phyloP scores from a whole-genome alignment of 2,329 filamentous ascomycete genomes.

The Clonostachys solani region DNA sequence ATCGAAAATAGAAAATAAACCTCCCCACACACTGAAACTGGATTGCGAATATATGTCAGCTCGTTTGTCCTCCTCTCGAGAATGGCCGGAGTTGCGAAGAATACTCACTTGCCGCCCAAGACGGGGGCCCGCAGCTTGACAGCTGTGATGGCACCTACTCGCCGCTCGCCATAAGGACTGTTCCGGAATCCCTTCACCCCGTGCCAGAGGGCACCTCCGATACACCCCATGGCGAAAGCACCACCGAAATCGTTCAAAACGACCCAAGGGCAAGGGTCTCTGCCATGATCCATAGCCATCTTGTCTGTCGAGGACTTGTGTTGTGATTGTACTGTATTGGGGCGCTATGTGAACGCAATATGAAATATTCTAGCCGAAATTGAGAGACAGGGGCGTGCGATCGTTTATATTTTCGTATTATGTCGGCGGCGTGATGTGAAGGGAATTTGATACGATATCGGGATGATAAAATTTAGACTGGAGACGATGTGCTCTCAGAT shows the following conservation, averaged over 20 bases:
- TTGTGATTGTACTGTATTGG: no score
- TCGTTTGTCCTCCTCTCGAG: no score
- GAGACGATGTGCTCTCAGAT: no score
- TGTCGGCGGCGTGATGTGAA: no score
- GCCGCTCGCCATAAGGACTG: constrained; percentile 86
- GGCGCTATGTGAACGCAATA: no score
- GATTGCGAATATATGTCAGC: not conserved
- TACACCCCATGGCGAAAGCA: constrained; percentile 95
- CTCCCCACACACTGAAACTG: constrained; percentile 73
- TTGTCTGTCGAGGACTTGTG: not conserved
- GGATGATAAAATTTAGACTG: no score
- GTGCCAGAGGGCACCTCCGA: constrained; percentile 87
- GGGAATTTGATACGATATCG: no score
- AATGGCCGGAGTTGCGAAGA: no score
- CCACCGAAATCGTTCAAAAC: constrained; percentile 96
- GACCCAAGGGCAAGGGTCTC: constrained; percentile 96
- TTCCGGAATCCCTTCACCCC: constrained; percentile 93
- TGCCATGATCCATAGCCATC: constrained; percentile 78
- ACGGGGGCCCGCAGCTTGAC: constrained; percentile 97
- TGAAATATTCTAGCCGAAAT: no score
- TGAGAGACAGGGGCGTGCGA: no score
- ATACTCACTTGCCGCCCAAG: constrained; percentile 91
- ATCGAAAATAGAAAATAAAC: constrained; percentile 92
- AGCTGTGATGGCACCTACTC: constrained; percentile 93
- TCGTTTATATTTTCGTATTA: no score